Base-by-base conservation (phyloP, 139 green algal species). In the Auxenochlorella protothecoides region DNA sequence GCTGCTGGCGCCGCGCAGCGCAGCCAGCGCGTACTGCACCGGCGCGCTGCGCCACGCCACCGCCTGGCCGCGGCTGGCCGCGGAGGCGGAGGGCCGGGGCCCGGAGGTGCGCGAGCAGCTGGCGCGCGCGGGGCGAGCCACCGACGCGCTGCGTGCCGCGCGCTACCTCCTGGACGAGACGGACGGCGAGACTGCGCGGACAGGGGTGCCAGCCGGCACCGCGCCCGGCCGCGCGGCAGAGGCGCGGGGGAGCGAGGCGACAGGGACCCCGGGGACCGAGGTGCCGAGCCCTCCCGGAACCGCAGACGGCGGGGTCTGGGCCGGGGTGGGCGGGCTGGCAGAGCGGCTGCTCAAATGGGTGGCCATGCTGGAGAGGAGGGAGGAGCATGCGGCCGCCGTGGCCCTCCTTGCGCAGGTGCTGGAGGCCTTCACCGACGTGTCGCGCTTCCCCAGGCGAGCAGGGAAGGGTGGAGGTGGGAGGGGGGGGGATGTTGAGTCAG, bases 391-490 rank as follows among this genome's bases (percentile, higher is more conserved):
- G 63, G 70, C 63, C 60, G 77, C 71, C 10, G 76, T 72, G 63
- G 53, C 55, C 5, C 56, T 79, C 14, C 79, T 94, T 52, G 72
- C 78, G 59, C 55, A 78, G 6, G 90, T 94, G 65, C 82, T 96
- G 72, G 90, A 94, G 74, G 89, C 84, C 0, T 94, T 85, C 81
- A 93, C 89, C 0, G 89, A 93, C 78, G 79, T 89, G 27, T 93
- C 85, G 0, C 80, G 86, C 16, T 92, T 90, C 68, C 87, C 87
- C 6, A 69, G 71, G 83, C 86, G 73, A 62, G 76, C 5, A 0
- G 3, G 66, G 56, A 12, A 65, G 54, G 6, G 16, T 44, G n/a
- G 16, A 7, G n/a, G 5, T 65, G 55, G 3, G 5, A 2, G 10
- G 3, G 11, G 6, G 27, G 0, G 27, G 27, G 27, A 44, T 44